phyloP scores from a whole-genome alignment of 2,329 filamentous ascomycete species.

The Fusarium pseudonygamai region DNA sequence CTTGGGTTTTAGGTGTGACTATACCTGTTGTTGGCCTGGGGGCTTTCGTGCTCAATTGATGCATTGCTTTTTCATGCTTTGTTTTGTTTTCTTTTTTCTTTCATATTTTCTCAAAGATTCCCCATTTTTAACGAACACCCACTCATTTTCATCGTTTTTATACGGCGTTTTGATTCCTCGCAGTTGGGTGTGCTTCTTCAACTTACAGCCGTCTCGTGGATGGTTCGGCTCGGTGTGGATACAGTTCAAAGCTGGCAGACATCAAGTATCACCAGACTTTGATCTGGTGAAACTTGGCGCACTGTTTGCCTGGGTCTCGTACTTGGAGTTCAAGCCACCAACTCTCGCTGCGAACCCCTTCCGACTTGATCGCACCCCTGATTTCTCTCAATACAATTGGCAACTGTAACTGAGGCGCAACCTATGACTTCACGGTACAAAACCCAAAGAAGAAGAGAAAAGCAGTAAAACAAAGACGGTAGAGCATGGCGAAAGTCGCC shows the following conservation, averaged over 20 bases:
- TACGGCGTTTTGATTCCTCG: conserved; percentile 19
- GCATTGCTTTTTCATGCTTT: neutral
- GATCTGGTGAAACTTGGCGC: neutral
- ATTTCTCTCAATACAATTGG: neutral
- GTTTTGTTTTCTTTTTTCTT: neutral
- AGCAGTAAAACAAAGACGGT: neutral
- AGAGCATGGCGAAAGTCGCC: neutral
- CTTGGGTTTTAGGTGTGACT: neutral
- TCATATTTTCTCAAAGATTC: conserved; percentile 25
- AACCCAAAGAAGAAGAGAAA: neutral
- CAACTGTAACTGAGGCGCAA: neutral
- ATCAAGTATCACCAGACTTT: neutral
- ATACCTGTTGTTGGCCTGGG: neutral
- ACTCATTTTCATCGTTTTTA: conserved; percentile 14
- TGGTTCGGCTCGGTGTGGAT: conserved; percentile 21
- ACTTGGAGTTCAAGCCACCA: neutral
- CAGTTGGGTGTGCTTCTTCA: conserved; percentile 1
- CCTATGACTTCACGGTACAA: neutral
- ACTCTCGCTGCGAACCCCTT: neutral
- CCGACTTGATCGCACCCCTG: neutral
- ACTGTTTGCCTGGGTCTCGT: neutral
- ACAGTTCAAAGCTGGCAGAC: neutral
- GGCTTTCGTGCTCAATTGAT: neutral
- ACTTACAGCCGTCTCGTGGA: neutral
- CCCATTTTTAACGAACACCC: conserved; percentile 12